A percentile compares a stretch with the other conserved stretches of the same genome.
Conservation (phyloP, 2,329 filamentous ascomycete species). For the Phyllosticta citribraziliensis region DNA sequence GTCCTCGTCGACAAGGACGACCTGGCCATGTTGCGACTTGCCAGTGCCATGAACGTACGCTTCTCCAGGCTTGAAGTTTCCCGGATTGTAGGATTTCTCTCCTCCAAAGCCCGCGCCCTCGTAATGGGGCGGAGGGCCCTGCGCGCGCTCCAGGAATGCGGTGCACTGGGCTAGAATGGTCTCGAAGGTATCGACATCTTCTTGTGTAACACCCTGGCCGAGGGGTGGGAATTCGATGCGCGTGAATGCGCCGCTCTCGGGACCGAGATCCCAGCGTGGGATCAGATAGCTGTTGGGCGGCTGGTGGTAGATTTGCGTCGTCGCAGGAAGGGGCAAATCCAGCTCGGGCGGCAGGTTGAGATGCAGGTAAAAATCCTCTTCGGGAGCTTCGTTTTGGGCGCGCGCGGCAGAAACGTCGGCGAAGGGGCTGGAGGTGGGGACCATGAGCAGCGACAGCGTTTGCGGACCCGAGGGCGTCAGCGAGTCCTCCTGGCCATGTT, state of each 20-base stretch:
- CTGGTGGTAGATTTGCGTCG: conserved; percentile 95
- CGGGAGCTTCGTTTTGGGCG: conserved; percentile 41
- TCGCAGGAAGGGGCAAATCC: conserved; percentile 85
- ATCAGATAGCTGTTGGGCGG: conserved; percentile 88
- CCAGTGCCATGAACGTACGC: conserved; percentile 49
- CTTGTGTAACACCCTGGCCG: conserved; percentile 68
- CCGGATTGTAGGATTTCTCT: conserved; percentile 61
- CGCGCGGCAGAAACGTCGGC: conserved; percentile 46
- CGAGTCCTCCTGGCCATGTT: conserved; percentile 72
- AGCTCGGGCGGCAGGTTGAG: conserved; percentile 90
- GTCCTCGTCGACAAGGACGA: conserved; percentile 90
- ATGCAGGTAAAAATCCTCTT: conserved; percentile 92
- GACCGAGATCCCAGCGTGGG: conserved; percentile 86
- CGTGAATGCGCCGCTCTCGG: conserved; percentile 82
- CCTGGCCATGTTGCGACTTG: conserved; percentile 50
- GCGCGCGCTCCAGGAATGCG: conserved; percentile 78
- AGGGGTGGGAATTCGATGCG: conserved; percentile 78
- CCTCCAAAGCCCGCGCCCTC: conserved; percentile 20
- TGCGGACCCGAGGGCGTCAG: conserved; percentile 81
- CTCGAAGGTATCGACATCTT: conserved; percentile 93
- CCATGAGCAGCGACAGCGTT: conserved; percentile 90
- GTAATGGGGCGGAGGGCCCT: conserved; percentile 41
- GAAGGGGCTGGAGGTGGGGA: conserved; percentile 73
- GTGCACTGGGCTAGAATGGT: conserved; percentile 97
- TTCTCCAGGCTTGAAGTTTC: conserved; percentile 68